These are phyloP conservation scores for Saturnispora gosingensis DNA, from an alignment of 805 yeast species.

Conservation along the genomic window DNA sequence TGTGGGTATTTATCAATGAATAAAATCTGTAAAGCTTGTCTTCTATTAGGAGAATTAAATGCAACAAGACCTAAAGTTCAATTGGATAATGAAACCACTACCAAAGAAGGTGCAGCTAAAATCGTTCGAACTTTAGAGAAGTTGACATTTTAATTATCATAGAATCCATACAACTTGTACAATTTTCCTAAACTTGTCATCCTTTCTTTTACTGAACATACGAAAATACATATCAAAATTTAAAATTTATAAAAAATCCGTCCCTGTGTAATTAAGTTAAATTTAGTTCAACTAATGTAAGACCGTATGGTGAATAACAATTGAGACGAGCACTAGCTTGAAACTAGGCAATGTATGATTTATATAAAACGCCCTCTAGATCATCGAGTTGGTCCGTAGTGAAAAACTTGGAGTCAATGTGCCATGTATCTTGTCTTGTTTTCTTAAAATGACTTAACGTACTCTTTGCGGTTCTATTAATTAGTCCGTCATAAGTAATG, in stretches of 20 bases:
- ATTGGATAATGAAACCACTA: slow-evolving; percentile 36
- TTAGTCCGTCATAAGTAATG: slow-evolving; percentile 62
- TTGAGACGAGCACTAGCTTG: not conserved
- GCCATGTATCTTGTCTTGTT: slow-evolving; percentile 94
- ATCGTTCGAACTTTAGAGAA: slow-evolving; percentile 52
- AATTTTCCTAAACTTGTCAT: not conserved
- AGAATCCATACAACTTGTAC: not conserved
- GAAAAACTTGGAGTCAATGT: slow-evolving; percentile 69
- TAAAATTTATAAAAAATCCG: not conserved
- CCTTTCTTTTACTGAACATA: not conserved
- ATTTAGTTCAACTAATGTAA: not conserved
- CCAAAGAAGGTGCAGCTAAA: slow-evolving; percentile 54
- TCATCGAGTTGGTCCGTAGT: slow-evolving; percentile 76
- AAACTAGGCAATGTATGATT: slow-evolving; percentile 44
- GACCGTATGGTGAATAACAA: not conserved
- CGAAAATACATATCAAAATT: not conserved
- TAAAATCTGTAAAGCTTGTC: slow-evolving; percentile 86
- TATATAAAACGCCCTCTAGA: slow-evolving; percentile 88
- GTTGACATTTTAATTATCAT: slow-evolving; percentile 41
- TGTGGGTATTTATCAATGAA: slow-evolving; percentile 93
- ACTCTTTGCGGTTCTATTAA: slow-evolving; percentile 78
- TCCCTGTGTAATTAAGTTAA: not conserved
- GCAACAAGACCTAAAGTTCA: slow-evolving; percentile 57
- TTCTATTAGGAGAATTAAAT: slow-evolving; percentile 76
- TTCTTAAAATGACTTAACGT: slow-evolving; percentile 78